Percentiles rank a stretch among this genome's conserved stretches.
These are phyloP conservation scores for Erythrobasidium hasegawianum DNA, from an alignment of 1,284 basidiomycete genomes.

Conservation along the genomic window DNA sequence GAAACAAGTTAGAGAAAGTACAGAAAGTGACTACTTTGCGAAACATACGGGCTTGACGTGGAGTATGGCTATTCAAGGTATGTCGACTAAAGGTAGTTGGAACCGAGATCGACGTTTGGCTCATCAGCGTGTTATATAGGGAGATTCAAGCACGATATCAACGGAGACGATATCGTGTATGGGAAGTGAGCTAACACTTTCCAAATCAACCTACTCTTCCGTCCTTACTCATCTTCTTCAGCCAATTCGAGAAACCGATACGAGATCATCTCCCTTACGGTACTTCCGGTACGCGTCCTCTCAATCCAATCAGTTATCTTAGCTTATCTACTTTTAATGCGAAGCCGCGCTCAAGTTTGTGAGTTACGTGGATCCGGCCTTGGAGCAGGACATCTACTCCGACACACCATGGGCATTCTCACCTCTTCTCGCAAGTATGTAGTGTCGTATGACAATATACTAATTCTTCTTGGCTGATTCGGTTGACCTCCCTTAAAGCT, in stretches of 20 bases:
- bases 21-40: constrained; percentile 30
- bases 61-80: constrained; percentile 34
- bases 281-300: constrained; percentile 14
- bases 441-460: constrained; percentile 8
- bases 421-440: constrained; percentile 41
- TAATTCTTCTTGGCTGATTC: not conserved
- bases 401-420: constrained; percentile 45
- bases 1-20: constrained; percentile 13
- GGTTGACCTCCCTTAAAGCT: not conserved
- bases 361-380: constrained; percentile 41
- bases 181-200: constrained; percentile 17
- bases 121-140: not conserved
- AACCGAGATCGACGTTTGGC: constrained; percentile 2
- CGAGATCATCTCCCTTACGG: constrained; percentile 35
- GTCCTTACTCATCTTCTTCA: not conserved
- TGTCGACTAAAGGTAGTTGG: not conserved
- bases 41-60: constrained; percentile 31
- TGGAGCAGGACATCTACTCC: constrained; percentile 44
- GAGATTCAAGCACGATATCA: constrained; percentile 26
- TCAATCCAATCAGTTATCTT: not conserved
- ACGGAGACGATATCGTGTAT: constrained; percentile 28
- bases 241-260: constrained; percentile 34
- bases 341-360: constrained; percentile 42
- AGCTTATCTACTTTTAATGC: not conserved
- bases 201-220: not conserved